phyloP scores from a whole-genome alignment of 345 rosid genomes.

The Populus davidiana region DNA sequence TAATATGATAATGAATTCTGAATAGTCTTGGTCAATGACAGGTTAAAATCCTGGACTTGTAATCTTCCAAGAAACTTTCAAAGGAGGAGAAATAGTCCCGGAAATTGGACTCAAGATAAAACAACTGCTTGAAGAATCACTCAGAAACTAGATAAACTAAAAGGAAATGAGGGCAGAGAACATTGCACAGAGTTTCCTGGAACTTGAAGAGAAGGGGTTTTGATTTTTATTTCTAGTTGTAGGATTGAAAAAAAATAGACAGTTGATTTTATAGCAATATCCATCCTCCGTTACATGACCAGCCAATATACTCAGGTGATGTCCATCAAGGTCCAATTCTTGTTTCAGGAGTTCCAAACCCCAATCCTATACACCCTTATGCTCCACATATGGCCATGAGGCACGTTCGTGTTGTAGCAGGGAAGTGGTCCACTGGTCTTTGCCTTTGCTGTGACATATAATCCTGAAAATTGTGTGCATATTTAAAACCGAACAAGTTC shows the following conservation, averaged over 20 bases:
- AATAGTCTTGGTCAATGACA: neutral
- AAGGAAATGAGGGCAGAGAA: neutral
- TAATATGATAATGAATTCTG: neutral
- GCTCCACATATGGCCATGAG: neutral
- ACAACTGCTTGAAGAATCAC: neutral
- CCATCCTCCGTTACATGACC: neutral
- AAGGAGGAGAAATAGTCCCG: neutral
- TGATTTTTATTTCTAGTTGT: too few species aligned
- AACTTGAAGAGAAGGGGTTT: too few species aligned
- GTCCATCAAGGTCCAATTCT: neutral
- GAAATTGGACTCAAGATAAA: neutral
- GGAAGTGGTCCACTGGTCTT: conserved; percentile 25
- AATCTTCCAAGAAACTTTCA: neutral
- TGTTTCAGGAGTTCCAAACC: conserved; percentile 1
- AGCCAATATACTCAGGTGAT: too few species aligned
- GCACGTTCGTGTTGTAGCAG: neutral
- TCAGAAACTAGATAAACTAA: neutral
- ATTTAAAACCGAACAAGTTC: neutral
- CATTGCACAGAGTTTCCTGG: neutral
- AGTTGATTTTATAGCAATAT: neutral
- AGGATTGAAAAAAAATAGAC: too few species aligned
- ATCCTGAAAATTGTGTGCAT: conserved; percentile 12
- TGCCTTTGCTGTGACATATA: conserved; percentile 35
- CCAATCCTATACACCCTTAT: neutral
- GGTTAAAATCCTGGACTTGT: neutral